phyloP scores from a whole-genome alignment of 805 yeast genomes.

The Candida ipomoeae region DNA sequence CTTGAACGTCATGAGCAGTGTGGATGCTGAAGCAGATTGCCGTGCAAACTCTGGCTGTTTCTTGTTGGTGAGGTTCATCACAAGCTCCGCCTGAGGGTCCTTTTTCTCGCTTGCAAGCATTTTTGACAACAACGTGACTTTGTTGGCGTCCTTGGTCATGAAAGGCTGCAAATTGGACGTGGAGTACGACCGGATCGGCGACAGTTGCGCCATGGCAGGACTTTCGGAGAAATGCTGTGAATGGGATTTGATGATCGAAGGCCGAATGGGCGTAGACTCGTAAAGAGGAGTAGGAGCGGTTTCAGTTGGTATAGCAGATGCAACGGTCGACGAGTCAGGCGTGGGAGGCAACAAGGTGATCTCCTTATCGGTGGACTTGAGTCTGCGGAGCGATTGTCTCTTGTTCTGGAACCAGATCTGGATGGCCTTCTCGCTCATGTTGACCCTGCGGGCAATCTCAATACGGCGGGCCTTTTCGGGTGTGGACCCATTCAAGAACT shows the following conservation, averaged over 20 bases:
- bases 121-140: slow-evolving; percentile 7
- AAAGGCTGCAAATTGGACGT: slow-evolving; percentile 10
- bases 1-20: slow-evolving; percentile 17
- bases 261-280: slow-evolving; percentile 15
- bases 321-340: slow-evolving; percentile 18
- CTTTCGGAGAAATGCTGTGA: slow-evolving; percentile 8
- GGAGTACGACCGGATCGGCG: slow-evolving; percentile 14
- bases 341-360: slow-evolving; percentile 43
- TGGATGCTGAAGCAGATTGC: slow-evolving; percentile 12
- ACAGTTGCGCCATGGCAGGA: slow-evolving; percentile 15
- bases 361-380: slow-evolving; percentile 33
- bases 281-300: slow-evolving; percentile 5
- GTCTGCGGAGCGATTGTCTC: slow-evolving; percentile 74
- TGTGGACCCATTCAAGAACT: slow-evolving; percentile 71
- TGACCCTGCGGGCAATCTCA: slow-evolving; percentile 74
- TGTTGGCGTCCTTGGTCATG: slow-evolving; percentile 2
- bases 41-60: slow-evolving; percentile 19
- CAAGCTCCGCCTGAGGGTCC: slow-evolving; percentile 9
- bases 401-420: slow-evolving; percentile 98
- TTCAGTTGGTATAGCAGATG: slow-evolving; percentile 3
- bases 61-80: slow-evolving; percentile 17
- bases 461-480: slow-evolving; percentile 76
- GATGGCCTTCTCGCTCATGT: slow-evolving; percentile 96
- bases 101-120: slow-evolving; percentile 10
- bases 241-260: slow-evolving; percentile 12